These are phyloP conservation scores for Alternaria solani DNA, from an alignment of 2,329 filamentous ascomycete genomes.

Conservation along the genomic window DNA sequence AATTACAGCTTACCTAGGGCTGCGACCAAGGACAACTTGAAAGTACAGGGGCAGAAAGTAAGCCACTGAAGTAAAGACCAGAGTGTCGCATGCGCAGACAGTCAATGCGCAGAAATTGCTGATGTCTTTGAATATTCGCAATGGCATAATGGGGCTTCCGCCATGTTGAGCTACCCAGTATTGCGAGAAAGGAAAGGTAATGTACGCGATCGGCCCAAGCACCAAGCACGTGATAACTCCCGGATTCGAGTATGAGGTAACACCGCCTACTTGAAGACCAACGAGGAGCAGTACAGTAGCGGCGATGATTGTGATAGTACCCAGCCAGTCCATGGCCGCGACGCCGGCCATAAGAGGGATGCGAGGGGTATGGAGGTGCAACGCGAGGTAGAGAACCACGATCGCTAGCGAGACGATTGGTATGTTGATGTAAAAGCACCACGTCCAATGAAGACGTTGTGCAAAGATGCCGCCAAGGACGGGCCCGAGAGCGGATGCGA, in stretches of 20 bases:
- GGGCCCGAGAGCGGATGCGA: constrained; percentile 63
- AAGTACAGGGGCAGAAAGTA: constrained; percentile 81
- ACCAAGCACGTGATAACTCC: constrained; percentile 62
- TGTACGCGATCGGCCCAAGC: constrained; percentile 55
- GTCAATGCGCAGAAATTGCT: constrained; percentile 66
- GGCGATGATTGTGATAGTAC: constrained; percentile 58
- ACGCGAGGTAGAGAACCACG: constrained; percentile 58
- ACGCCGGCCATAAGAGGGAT: constrained; percentile 58
- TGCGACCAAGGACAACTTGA: constrained; percentile 63
- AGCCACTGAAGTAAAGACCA: constrained; percentile 70
- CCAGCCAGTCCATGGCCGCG: constrained; percentile 62
- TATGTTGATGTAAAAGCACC: constrained; percentile 56
- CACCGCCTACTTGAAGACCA: constrained; percentile 62
- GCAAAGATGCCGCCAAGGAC: constrained; percentile 63
- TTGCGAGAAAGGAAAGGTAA: constrained; percentile 67
- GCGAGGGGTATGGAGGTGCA: constrained; percentile 62
- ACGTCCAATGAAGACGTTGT: constrained; percentile 58
- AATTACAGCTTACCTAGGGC: constrained; percentile 38
- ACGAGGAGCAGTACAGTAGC: constrained; percentile 61
- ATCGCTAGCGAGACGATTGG: constrained; percentile 61
- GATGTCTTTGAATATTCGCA: constrained; percentile 67
- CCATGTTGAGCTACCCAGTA: constrained; percentile 66
- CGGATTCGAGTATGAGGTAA: constrained; percentile 57
- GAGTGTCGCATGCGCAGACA: constrained; percentile 58
- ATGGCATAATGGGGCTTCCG: constrained; percentile 73